Percentiles rank a stretch among this genome's conserved stretches.
These are phyloP conservation scores for Rhizoctonia solani DNA, from an alignment of 1,284 basidiomycete genomes.

Conservation along the genomic window DNA sequence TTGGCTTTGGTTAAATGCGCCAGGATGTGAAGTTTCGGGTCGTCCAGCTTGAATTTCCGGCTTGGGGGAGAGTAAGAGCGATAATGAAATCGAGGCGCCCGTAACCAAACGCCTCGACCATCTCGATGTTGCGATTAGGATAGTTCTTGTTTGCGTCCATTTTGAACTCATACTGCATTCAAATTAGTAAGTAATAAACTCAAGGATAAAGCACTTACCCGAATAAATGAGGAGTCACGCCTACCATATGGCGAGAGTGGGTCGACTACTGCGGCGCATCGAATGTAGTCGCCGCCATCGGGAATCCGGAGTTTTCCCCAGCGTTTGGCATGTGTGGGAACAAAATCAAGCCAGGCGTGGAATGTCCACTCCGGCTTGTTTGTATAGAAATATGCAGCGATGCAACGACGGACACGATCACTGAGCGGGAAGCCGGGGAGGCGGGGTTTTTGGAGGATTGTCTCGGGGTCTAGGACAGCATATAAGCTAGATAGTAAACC, in stretches of 20 bases:
- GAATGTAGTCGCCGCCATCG: slow-evolving; percentile 1
- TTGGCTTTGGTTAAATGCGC: slow-evolving; percentile 5
- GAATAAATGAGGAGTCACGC: too few relatives aligned
- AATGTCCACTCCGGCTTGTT: neutral
- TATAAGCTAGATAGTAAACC: neutral
- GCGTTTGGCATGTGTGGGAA: neutral
- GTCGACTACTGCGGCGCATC: neutral
- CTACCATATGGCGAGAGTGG: slow-evolving; percentile 1
- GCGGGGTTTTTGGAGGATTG: neutral
- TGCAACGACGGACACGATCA: neutral
- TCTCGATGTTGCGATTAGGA: slow-evolving; percentile 12
- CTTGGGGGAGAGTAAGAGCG: slow-evolving; percentile 16
- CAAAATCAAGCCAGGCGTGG: neutral
- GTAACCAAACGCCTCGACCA: slow-evolving; percentile 37
- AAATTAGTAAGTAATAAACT: neutral
- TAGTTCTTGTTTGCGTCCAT: slow-evolving; percentile 42
- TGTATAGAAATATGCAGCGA: neutral
- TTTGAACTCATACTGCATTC: slow-evolving; percentile 43
- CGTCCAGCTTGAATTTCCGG: neutral
- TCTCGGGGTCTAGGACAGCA: neutral
- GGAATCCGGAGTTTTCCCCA: slow-evolving; percentile 22
- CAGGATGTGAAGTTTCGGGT: slow-evolving; percentile 4
- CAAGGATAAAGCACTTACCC: neutral
- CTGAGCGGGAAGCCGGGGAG: neutral
- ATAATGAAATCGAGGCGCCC: slow-evolving; percentile 42